These are phyloP conservation scores for Trichophyton schoenleinii DNA, from an alignment of 2,329 filamentous ascomycete species.

Conservation along the genomic window DNA sequence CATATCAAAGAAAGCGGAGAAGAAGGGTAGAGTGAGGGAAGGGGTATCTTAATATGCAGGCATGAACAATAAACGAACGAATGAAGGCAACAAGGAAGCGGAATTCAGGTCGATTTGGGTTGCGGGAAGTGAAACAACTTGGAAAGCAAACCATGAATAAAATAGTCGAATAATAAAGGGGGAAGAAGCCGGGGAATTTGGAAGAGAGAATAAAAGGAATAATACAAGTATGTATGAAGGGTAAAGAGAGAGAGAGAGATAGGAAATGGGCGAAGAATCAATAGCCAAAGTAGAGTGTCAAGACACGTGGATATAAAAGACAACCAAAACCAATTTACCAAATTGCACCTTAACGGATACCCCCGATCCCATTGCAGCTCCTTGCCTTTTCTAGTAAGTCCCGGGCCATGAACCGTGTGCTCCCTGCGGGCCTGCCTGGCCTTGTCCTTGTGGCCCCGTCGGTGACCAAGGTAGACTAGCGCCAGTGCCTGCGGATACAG, in stretches of 20 bases:
- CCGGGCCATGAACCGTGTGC: not conserved
- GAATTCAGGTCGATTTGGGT: not conserved
- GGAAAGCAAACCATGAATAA: not conserved
- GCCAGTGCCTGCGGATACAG: not conserved
- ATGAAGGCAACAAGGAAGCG: not conserved
- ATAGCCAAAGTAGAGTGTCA: not conserved
- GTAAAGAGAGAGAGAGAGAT: not conserved
- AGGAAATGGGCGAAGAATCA: not conserved
- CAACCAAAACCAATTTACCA: not conserved
- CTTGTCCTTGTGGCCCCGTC: not conserved
- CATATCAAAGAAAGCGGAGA: not conserved
- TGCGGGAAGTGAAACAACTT: not conserved
- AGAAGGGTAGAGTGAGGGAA: not conserved
- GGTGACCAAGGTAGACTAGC: not conserved
- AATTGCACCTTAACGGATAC: not conserved
- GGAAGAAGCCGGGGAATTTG: not conserved
- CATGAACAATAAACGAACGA: not conserved
- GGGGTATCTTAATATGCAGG: conserved; percentile 1
- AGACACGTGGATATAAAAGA: not conserved
- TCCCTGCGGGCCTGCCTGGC: not conserved
- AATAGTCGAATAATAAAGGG: too few relatives aligned
- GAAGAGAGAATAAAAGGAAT: not conserved
- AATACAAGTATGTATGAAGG: not conserved
- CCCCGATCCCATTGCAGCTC: not conserved
- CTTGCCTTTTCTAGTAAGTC: not conserved